Percentiles rank a stretch among this genome's conserved stretches.
These are phyloP conservation scores for Boletus sp. DNA, from an alignment of 768 basidiomycete genomes.

Conservation along the genomic window DNA sequence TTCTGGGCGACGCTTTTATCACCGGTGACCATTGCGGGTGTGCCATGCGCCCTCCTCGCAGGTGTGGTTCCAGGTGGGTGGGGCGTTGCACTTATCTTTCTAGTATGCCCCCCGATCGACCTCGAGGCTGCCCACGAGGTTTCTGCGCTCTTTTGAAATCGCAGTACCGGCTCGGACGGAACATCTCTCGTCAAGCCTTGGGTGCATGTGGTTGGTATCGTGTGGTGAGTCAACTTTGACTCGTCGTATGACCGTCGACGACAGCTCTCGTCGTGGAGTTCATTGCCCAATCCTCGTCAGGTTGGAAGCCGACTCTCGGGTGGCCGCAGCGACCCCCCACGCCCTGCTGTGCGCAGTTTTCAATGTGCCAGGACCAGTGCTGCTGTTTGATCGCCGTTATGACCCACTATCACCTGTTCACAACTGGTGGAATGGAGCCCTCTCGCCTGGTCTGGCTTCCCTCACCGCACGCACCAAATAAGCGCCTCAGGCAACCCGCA, in stretches of 20 bases:
- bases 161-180: not conserved
- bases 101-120: not conserved
- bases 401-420: not conserved
- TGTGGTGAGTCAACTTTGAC: not conserved
- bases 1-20: slow-evolving; percentile 2
- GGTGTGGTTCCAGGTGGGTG: not conserved
- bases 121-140: slow-evolving; percentile 13
- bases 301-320: not conserved
- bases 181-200: not conserved
- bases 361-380: not conserved
- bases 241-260: not conserved
- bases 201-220: not conserved
- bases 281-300: not conserved
- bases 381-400: slow-evolving; percentile 11
- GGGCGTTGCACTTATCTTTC: not conserved
- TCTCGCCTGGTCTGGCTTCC: not conserved
- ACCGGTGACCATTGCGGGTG: not conserved
- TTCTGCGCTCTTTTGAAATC: not conserved
- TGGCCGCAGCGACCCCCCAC: not conserved
- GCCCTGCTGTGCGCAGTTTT: not conserved
- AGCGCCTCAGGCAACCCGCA: not conserved
- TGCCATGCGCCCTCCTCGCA: not conserved
- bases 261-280: not conserved
- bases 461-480: not conserved
- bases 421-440: slow-evolving; percentile 5